Evolutionary conservation across 73 alveolate species (phyloP).

Genomic region (Uronychia setigera): DNA sequence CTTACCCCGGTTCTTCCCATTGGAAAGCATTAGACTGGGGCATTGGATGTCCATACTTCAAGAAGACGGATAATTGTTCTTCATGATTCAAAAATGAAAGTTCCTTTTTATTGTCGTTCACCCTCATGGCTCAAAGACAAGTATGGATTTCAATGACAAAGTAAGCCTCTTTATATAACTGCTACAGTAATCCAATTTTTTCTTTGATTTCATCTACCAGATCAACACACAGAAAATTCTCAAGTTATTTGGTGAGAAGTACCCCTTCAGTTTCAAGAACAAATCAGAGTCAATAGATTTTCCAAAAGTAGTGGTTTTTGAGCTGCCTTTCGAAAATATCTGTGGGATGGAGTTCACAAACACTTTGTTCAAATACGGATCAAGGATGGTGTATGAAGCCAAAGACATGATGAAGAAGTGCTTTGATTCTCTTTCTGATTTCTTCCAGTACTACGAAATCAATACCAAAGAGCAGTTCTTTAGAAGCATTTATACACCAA

Average conservation of each 20-base stretch:
- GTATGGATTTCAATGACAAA: neutral
- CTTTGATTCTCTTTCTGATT: constrained; percentile 35
- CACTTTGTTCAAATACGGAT: constrained; percentile 3
- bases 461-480: neutral
- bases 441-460: constrained; percentile 23
- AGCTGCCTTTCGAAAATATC: constrained; percentile 28
- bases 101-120: constrained; percentile 50
- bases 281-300: constrained; percentile 24
- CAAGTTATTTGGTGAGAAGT: constrained; percentile 35
- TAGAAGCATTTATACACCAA: neutral
- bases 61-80: constrained; percentile 23
- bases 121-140: constrained; percentile 18
- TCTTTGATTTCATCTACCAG: constrained; percentile 14
- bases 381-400: constrained; percentile 48
- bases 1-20: constrained; percentile 54
- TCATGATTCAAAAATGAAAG: constrained; percentile 17
- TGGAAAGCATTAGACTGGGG: constrained; percentile 32
- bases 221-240: constrained; percentile 27
- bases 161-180: no score
- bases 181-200: no score
- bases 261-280: constrained; percentile 33
- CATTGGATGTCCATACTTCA: constrained; percentile 42
- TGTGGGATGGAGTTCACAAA: constrained; percentile 54
- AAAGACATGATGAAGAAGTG: constrained; percentile 26
- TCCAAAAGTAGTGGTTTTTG: constrained; percentile 51